These are phyloP conservation scores for Pseudogymnoascus sp. DNA, from an alignment of 2,329 filamentous ascomycete species.

Conservation along the genomic window DNA sequence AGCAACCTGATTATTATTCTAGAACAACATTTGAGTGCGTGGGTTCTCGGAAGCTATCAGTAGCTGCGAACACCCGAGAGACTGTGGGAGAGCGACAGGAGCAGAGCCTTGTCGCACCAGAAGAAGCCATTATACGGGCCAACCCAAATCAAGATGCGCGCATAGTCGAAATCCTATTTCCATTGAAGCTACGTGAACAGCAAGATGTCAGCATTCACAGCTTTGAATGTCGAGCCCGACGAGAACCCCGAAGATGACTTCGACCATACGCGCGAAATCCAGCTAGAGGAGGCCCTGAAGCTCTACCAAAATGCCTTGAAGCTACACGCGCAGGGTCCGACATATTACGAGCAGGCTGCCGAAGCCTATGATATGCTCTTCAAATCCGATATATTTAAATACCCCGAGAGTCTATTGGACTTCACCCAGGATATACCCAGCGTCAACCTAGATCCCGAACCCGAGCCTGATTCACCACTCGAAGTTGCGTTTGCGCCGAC, in stretches of 20 bases:
- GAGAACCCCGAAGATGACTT: conserved; percentile 83
- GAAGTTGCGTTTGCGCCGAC: conserved; percentile 48
- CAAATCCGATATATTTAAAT: conserved; percentile 86
- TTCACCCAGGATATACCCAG: conserved; percentile 53
- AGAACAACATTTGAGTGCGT: not conserved
- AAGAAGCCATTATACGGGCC: not conserved
- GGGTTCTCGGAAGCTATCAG: not conserved
- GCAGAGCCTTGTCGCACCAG: not conserved
- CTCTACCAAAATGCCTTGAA: conserved; percentile 87
- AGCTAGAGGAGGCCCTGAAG: conserved; percentile 88
- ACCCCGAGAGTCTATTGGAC: conserved; percentile 67
- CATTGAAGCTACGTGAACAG: not conserved
- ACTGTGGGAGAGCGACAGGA: not conserved
- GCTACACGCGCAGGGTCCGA: conserved; percentile 77
- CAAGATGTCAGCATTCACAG: conserved; percentile 54
- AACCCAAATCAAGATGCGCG: not conserved
- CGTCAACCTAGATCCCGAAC: conserved; percentile 32
- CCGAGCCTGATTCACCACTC: conserved; percentile 41
- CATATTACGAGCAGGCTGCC: conserved; percentile 64
- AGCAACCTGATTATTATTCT: not conserved
- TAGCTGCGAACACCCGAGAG: too few relatives aligned
- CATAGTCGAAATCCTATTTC: not conserved
- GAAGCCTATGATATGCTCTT: conserved; percentile 80
- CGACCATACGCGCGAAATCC: conserved; percentile 90
- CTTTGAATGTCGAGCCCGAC: conserved; percentile 90